Evolutionary conservation across 2,329 filamentous ascomycete genomes (phyloP), one percentile per base, ranked within the genome.

Genomic region (Fusarium sublunatum): DNA sequence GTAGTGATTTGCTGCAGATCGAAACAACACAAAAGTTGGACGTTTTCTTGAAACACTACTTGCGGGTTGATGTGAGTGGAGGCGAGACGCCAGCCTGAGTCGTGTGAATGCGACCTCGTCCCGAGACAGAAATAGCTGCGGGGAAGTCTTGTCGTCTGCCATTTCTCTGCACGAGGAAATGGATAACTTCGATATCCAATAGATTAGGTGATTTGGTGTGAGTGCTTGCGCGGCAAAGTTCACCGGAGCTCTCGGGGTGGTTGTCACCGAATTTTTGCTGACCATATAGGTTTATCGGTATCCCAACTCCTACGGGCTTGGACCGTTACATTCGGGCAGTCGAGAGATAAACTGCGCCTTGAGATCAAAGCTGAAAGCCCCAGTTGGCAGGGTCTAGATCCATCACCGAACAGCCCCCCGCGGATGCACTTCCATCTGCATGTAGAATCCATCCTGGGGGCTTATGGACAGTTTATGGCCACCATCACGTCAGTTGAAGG

Each of bases 41-140:
- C 48, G 58, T 58, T 44, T 19, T 29, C 42, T 48, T 65, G 62
- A 65, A 65, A 65, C 61, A 63, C 47, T 44, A 63, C 38, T 35
- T 46, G 31, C 35, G 28, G 44, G 11, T 43, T 15, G 46, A 41
- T 46, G 39, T 62, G 59, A 24, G 48, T 48, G 48, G 50, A 56
- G 58, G 51, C 58, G 40, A 61, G 31, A 47, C 41, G 39, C 47
- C 19, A 19, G 19, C 53, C 61, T 51, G 62, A 65, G 61, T 58
- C 58, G 57, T 34, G 34, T 32, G 52, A 19, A 47, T 61, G 44
- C 44, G 48, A 41, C 25, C 26, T 55, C 38, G 32, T 45, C 56
- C 36, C 36, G 46, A 62, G 56, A 58, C 61, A 65, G 42, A 52
- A 65, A 65, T 65, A 64, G 61, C 8, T 49, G 28, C 34, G 15